These are phyloP conservation scores for Clathrus columnatus DNA, from an alignment of 768 basidiomycete species.

Conservation along the genomic window DNA sequence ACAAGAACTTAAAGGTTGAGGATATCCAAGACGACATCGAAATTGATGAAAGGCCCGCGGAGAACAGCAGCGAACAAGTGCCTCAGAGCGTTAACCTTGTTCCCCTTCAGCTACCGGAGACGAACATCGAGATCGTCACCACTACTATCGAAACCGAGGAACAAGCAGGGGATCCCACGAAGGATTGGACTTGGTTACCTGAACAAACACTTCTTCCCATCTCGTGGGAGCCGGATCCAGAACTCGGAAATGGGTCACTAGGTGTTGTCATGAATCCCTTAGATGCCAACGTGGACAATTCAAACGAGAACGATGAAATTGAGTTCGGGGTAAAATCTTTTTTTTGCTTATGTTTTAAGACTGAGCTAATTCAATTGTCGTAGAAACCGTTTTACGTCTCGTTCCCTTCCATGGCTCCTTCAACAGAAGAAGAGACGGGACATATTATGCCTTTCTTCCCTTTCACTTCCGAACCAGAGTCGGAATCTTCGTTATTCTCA, in stretches of 20 bases:
- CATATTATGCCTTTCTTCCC: slow-evolving; percentile 6
- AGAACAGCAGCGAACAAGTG: neutral
- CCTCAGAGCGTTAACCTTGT: neutral
- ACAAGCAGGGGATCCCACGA: slow-evolving; percentile 2
- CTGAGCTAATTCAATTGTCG: neutral
- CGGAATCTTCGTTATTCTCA: slow-evolving; percentile 4
- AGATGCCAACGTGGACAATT: slow-evolving; percentile 7
- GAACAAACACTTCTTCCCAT: slow-evolving; percentile 9
- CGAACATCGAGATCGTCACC: neutral
- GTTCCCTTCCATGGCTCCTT: neutral
- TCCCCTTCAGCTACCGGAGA: slow-evolving; percentile 2
- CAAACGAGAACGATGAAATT: slow-evolving; percentile 1
- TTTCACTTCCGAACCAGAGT: slow-evolving; percentile 7
- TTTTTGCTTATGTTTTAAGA: neutral
- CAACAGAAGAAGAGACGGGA: neutral
- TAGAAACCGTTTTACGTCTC: slow-evolving; percentile 11
- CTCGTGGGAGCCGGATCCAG: slow-evolving; percentile 7
- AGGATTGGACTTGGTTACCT: slow-evolving; percentile 11
- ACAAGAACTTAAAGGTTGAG: neutral
- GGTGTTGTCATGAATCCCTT: slow-evolving; percentile 5
- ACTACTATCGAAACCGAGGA: neutral
- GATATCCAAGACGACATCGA: neutral
- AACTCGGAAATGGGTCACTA: neutral
- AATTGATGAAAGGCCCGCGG: neutral
- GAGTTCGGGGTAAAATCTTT: slow-evolving; percentile 5